Conservation (phyloP, 108 stramenopile species). For the Nitzschia putrida region DNA sequence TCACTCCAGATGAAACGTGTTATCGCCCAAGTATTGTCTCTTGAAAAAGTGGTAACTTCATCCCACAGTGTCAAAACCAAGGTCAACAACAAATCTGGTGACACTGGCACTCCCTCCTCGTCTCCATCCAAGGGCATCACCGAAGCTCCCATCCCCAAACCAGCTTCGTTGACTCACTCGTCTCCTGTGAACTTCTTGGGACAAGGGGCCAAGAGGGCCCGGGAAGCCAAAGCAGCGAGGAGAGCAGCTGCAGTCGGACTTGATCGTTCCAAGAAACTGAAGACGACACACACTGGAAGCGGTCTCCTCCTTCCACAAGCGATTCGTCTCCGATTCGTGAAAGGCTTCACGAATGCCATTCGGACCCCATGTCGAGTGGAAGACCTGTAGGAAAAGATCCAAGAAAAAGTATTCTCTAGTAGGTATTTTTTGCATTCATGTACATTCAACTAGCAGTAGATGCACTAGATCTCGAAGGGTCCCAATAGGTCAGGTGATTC, state of each 20-base stretch:
- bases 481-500: not conserved
- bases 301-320: constrained; percentile 67
- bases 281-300: constrained; percentile 75
- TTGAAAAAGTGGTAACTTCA: not conserved
- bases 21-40: constrained; percentile 45
- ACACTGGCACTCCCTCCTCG: too few species aligned
- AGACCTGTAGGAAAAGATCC: constrained; percentile 39
- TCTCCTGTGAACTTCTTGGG: constrained; percentile 59
- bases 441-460: not conserved
- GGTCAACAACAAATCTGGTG: too few species aligned
- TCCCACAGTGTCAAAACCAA: too few species aligned
- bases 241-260: constrained; percentile 66
- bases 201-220: constrained; percentile 60
- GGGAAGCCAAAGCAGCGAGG: constrained; percentile 59
- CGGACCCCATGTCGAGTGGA: constrained; percentile 61
- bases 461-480: not conserved
- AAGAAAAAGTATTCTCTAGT: constrained; percentile 4
- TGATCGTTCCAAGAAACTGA: constrained; percentile 50
- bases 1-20: too few species aligned
- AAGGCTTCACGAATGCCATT: constrained; percentile 85
- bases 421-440: not conserved
- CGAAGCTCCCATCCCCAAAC: too few species aligned
- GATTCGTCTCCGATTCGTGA: constrained; percentile 79
- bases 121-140: too few species aligned
- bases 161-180: too few species aligned